Conservation (phyloP, 176 grass and related monocot genomes). For the Oryza brachyantha region DNA sequence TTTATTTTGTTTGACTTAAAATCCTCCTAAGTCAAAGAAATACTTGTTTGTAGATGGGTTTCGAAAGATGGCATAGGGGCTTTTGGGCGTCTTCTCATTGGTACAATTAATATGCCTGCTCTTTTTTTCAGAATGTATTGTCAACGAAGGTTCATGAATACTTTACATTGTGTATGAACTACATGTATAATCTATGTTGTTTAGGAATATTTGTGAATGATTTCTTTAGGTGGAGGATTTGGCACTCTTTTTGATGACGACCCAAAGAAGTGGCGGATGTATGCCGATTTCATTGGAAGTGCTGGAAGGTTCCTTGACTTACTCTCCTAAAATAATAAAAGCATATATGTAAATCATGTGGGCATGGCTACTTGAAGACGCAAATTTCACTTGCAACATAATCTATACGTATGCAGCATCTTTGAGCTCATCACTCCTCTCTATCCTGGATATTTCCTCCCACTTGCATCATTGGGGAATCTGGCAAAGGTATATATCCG, state of each 20-base stretch:
- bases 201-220: conserved; percentile 21
- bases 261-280: conserved; percentile 97
- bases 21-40: background rate
- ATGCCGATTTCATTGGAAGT: conserved; percentile 96
- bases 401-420: conserved; percentile 53
- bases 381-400: conserved; percentile 12
- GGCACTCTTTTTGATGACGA: conserved; percentile 93
- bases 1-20: conserved; percentile 15
- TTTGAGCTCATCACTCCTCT: conserved; percentile 81
- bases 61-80: conserved; percentile 94
- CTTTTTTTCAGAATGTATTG: conserved; percentile 6
- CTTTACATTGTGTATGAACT: background rate
- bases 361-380: conserved; percentile 2
- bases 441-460: conserved; percentile 90
- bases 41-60: conserved; percentile 68
- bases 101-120: conserved; percentile 38
- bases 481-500: conserved; percentile 67
- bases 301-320: conserved; percentile 66
- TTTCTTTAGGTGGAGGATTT: conserved; percentile 71
- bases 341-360: background rate
- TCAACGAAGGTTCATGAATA: conserved; percentile 23
- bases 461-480: conserved; percentile 90
- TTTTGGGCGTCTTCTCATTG: conserved; percentile 85
- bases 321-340: conserved; percentile 10
- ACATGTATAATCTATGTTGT: background rate